Base-by-base conservation (phyloP, 345 rosid species). In the Ceriops decandra region DNA sequence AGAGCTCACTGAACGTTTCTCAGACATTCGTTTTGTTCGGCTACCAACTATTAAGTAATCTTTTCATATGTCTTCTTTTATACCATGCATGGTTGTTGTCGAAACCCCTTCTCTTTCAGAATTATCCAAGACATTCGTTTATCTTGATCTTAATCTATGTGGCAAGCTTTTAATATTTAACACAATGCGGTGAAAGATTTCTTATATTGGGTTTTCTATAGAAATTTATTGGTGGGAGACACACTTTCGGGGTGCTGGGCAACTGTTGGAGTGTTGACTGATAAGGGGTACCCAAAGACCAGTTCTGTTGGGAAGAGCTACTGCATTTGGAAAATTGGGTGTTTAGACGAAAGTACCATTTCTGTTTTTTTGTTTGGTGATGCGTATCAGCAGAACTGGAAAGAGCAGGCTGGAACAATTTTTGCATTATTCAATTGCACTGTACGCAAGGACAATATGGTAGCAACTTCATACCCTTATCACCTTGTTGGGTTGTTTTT, bases 301-400 rank as follows among this genome's bases (percentile, higher is more conserved):
- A 91, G 95, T 76, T 88, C 96, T 27, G 83, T 79, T 0, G 93
- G 99, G 52, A 84, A 95, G 82, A 69, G 70, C 71, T 91, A 88
- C 77, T 70, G 75, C 68, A 84, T 91, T 26, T 91, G 97, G 91
- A 91, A 86, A 72, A 16, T 91, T 53, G 83, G 96, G 60, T 75
- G 88, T 78, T 74, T 95, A 75, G 85, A 79, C 67, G 92, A 85
- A 62, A 84, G 72, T 74, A 77, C 71, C 35, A 56, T 87, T 64
- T 88, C 99, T 61, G 73, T 95, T 68, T 95, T 95, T 82, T 80
- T 95, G 85, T 95, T 95, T 80, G 90, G 95, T 63, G 97, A 90
- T 69, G 95, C 96, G 73, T 87, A 82, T 71, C 79, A 80, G 79
- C 79, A 79, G 68, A 80, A 85, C 79, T 56, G 75, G 47, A 68